These are phyloP conservation scores for Rhynchosporium graminicola DNA, from an alignment of 2,329 filamentous ascomycete genomes.

Conservation along the genomic window DNA sequence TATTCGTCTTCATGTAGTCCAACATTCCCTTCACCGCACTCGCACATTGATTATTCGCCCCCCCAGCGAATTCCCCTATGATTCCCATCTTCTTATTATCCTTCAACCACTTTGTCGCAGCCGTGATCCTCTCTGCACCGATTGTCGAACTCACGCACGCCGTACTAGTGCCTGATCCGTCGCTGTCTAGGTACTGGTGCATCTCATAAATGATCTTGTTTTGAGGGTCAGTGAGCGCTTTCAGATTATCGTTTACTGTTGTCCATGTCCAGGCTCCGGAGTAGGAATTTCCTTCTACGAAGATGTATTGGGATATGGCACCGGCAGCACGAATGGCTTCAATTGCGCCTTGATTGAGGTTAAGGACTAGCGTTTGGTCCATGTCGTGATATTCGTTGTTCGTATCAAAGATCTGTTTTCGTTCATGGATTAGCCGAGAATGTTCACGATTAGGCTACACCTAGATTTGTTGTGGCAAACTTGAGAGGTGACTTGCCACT, in stretches of 20 bases:
- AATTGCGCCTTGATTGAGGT: slow-evolving; percentile 49
- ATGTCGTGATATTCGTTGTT: slow-evolving; percentile 50
- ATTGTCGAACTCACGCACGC: slow-evolving; percentile 54
- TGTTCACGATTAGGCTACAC: too few species aligned
- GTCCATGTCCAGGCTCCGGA: slow-evolving; percentile 32
- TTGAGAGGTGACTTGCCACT: not conserved
- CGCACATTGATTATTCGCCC: slow-evolving; percentile 51
- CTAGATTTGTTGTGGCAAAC: too few species aligned
- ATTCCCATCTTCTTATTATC: slow-evolving; percentile 53
- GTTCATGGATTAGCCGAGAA: too few species aligned
- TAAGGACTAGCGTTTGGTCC: slow-evolving; percentile 44
- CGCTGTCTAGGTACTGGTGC: slow-evolving; percentile 62
- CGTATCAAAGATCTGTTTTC: slow-evolving; percentile 42
- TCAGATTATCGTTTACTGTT: slow-evolving; percentile 47
- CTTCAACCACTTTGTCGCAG: slow-evolving; percentile 55
- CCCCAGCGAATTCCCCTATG: slow-evolving; percentile 57
- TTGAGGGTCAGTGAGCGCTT: slow-evolving; percentile 52
- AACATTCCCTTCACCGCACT: slow-evolving; percentile 52
- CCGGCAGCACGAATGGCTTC: slow-evolving; percentile 46
- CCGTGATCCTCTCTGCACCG: slow-evolving; percentile 51
- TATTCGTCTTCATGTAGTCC: slow-evolving; percentile 49
- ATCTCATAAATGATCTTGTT: slow-evolving; percentile 61
- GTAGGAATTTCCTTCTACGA: slow-evolving; percentile 52
- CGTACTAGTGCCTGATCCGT: slow-evolving; percentile 53
- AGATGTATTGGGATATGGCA: slow-evolving; percentile 55